Conservation (phyloP, 306 rosid genomes). For the Castanea crenata region DNA sequence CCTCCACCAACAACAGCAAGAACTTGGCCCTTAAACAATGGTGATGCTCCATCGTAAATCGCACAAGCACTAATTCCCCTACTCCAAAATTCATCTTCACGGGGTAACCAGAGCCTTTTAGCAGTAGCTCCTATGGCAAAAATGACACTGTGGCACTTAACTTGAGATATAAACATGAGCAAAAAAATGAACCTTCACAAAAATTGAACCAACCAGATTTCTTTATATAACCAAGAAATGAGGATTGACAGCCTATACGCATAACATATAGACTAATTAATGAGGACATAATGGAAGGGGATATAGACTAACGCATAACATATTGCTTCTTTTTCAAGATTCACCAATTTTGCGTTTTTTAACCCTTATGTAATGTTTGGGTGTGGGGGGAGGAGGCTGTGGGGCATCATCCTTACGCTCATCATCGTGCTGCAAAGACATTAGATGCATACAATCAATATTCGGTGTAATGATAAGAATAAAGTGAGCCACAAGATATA, state of each 20-base stretch:
- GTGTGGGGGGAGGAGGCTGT: too few relatives aligned
- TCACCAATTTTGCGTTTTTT: too few relatives aligned
- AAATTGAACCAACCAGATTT: neutral
- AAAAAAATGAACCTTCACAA: conserved; percentile 15
- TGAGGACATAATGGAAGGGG: neutral
- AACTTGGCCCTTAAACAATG: conserved; percentile 89
- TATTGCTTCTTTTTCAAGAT: too few relatives aligned
- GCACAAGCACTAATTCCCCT: conserved; percentile 99
- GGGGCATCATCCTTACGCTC: too few relatives aligned
- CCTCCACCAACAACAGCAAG: conserved; percentile 98
- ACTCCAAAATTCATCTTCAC: conserved; percentile 98
- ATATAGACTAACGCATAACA: too few relatives aligned
- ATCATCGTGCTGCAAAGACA: too few relatives aligned
- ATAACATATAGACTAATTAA: neutral
- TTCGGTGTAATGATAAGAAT: too few relatives aligned
- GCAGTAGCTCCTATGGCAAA: conserved; percentile 95
- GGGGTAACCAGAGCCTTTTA: conserved; percentile 77
- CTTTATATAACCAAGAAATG: neutral
- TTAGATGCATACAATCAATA: too few relatives aligned
- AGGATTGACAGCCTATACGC: neutral
- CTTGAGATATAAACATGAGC: conserved; percentile 47
- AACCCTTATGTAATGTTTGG: too few relatives aligned
- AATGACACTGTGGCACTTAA: conserved; percentile 71
- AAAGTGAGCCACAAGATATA: too few relatives aligned
- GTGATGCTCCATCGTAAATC: conserved; percentile 97